These are phyloP conservation scores for Starmerella lactis-condensi DNA, from an alignment of 805 yeast species.

Conservation along the genomic window DNA sequence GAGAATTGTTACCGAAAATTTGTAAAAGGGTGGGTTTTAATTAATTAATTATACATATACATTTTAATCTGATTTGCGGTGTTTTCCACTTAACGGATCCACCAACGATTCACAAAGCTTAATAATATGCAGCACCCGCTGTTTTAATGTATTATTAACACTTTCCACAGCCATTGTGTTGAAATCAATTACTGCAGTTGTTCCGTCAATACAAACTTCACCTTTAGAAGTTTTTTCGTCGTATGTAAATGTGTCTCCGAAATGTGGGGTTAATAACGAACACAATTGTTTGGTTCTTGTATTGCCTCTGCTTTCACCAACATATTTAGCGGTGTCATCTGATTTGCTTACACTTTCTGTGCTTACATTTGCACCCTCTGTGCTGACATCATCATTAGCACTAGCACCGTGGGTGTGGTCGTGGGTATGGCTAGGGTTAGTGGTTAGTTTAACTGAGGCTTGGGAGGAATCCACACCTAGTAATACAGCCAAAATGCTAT, in stretches of 20 bases:
- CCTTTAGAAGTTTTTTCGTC: slow-evolving; percentile 28
- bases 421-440: slow-evolving; percentile 25
- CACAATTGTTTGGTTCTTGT: slow-evolving; percentile 36
- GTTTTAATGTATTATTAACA: slow-evolving; percentile 53
- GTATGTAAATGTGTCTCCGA: slow-evolving; percentile 51
- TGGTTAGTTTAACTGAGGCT: slow-evolving; percentile 76
- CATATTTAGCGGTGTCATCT: slow-evolving; percentile 14
- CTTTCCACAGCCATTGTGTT: slow-evolving; percentile 50
- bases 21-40: slow-evolving; percentile 17
- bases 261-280: slow-evolving; percentile 58
- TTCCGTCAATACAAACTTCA: slow-evolving; percentile 51
- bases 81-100: slow-evolving; percentile 40
- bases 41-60: neutral
- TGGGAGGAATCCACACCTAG: slow-evolving; percentile 88
- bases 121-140: slow-evolving; percentile 65
- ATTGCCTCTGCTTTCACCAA: slow-evolving; percentile 4
- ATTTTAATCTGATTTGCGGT: slow-evolving; percentile 2
- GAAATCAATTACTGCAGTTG: slow-evolving; percentile 52
- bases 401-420: slow-evolving; percentile 28
- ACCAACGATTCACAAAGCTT: slow-evolving; percentile 62
- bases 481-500: slow-evolving; percentile 73
- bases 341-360: slow-evolving; percentile 22
- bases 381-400: slow-evolving; percentile 9
- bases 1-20: slow-evolving; percentile 52
- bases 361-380: slow-evolving; percentile 9